These are phyloP conservation scores for Suhomyces xylopsoci DNA, from an alignment of 805 yeast species.

Conservation along the genomic window DNA sequence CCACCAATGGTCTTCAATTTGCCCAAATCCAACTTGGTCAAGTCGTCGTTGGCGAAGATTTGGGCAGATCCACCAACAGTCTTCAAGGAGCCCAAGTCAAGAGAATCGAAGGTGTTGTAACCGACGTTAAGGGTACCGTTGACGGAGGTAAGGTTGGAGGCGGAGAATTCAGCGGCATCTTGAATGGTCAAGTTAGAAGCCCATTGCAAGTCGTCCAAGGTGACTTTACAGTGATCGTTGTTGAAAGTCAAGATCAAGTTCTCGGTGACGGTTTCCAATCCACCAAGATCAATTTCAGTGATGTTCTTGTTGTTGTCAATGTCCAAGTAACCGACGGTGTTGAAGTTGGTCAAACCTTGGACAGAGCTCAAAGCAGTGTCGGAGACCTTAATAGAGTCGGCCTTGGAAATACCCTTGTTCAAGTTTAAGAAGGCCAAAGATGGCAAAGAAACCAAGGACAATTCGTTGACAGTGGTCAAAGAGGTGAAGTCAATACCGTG, in stretches of 20 bases:
- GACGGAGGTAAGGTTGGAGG: slow-evolving; percentile 32
- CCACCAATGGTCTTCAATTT: slow-evolving; percentile 38
- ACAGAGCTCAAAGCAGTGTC: slow-evolving; percentile 42
- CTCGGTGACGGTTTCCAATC: slow-evolving; percentile 31
- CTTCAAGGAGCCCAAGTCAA: slow-evolving; percentile 29
- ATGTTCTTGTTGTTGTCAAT: slow-evolving; percentile 45
- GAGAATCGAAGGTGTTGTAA: slow-evolving; percentile 36
- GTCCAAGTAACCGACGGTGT: slow-evolving; percentile 32
- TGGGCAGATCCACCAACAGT: slow-evolving; percentile 39
- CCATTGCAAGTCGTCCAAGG: slow-evolving; percentile 35
- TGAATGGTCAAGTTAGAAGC: slow-evolving; percentile 45
- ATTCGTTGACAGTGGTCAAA: slow-evolving; percentile 27
- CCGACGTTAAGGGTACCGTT: slow-evolving; percentile 40
- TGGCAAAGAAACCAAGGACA: slow-evolving; percentile 40
- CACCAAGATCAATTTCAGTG: slow-evolving; percentile 30
- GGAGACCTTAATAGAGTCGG: slow-evolving; percentile 31
- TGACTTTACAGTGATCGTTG: slow-evolving; percentile 33
- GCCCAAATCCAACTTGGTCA: slow-evolving; percentile 27
- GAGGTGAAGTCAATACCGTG: slow-evolving; percentile 32
- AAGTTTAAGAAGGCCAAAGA: slow-evolving; percentile 37
- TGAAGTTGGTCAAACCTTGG: slow-evolving; percentile 30
- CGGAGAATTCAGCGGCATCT: slow-evolving; percentile 33
- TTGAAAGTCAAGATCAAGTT: slow-evolving; percentile 40
- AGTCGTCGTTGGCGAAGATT: slow-evolving; percentile 42
- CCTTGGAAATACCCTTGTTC: slow-evolving; percentile 34